Conservation (phyloP, 208 protist genomes). For the Leishmania gerbilli region DNA sequence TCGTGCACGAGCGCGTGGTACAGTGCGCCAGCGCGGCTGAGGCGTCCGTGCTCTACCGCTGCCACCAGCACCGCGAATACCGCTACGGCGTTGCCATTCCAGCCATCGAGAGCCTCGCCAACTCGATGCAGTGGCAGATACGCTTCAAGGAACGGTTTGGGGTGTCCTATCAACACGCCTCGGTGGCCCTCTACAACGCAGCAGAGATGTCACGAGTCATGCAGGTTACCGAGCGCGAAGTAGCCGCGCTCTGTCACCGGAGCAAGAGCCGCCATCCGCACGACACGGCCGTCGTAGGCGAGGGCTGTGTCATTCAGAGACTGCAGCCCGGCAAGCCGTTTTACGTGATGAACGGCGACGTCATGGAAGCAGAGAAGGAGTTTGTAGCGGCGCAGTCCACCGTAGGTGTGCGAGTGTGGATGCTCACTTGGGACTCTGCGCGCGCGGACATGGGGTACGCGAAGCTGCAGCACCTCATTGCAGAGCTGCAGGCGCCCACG, state of each 20-base stretch:
- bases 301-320: slow-evolving; percentile 43
- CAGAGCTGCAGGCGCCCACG: slow-evolving; percentile 9
- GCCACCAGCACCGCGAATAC: slow-evolving; percentile 45
- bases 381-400: slow-evolving; percentile 19
- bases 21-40: slow-evolving; percentile 27
- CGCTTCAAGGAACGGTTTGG: slow-evolving; percentile 28
- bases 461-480: slow-evolving; percentile 16
- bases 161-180: slow-evolving; percentile 13
- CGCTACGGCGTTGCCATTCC: slow-evolving; percentile 48
- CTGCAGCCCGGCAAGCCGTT: slow-evolving; percentile 41
- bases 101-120: slow-evolving; percentile 30
- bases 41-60: slow-evolving; percentile 30
- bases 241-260: slow-evolving; percentile 27
- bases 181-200: slow-evolving; percentile 27
- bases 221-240: slow-evolving; percentile 12
- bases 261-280: slow-evolving; percentile 12
- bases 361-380: slow-evolving; percentile 19
- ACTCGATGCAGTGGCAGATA: slow-evolving; percentile 13
- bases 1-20: slow-evolving; percentile 25
- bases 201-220: slow-evolving; percentile 30
- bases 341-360: slow-evolving; percentile 46
- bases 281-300: slow-evolving; percentile 35
- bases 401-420: slow-evolving; percentile 22
- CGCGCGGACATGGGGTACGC: slow-evolving; percentile 10
- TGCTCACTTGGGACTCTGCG: slow-evolving; percentile 20